These are phyloP conservation scores for Colletotrichum tropicicola DNA, from an alignment of 2,329 filamentous ascomycete genomes.

Conservation along the genomic window DNA sequence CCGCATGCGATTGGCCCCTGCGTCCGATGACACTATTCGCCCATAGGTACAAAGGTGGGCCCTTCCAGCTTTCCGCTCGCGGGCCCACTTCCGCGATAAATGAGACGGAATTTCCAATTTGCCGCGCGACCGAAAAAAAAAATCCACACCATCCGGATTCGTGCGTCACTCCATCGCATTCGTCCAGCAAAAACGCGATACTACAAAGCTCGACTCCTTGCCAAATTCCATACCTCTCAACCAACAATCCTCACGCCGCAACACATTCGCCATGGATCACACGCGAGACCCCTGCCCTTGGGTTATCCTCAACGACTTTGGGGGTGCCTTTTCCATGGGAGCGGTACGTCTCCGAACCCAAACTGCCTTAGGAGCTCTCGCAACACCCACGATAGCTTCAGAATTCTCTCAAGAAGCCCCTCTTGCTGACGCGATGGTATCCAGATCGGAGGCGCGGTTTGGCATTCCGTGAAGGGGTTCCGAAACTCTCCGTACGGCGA, in stretches of 20 bases:
- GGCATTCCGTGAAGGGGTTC: slow-evolving; percentile 97
- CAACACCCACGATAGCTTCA: slow-evolving; percentile 57
- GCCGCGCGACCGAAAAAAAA: background rate
- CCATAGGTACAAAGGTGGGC: background rate
- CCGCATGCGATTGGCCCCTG: background rate
- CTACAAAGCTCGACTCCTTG: background rate
- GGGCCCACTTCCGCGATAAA: slow-evolving; percentile 1
- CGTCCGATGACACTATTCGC: background rate
- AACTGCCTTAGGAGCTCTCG: background rate
- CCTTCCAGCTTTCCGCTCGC: background rate
- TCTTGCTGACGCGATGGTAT: too few relatives aligned
- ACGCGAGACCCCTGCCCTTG: slow-evolving; percentile 95
- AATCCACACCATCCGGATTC: background rate
- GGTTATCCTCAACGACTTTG: slow-evolving; percentile 91
- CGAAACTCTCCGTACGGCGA: slow-evolving; percentile 92
- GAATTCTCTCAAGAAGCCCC: too few relatives aligned
- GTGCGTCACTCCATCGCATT: background rate
- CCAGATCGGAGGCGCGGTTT: slow-evolving; percentile 87
- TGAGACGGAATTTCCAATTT: background rate
- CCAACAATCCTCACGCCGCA: slow-evolving; percentile 5
- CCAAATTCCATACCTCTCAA: background rate
- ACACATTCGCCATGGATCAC: slow-evolving; percentile 78
- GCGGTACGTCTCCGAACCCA: slow-evolving; percentile 56
- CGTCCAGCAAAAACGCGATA: background rate
- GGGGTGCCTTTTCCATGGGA: slow-evolving; percentile 96